These are phyloP conservation scores for Diversispora eburnea DNA, from an alignment of 192 early-diverging fungal species.

Conservation along the genomic window DNA sequence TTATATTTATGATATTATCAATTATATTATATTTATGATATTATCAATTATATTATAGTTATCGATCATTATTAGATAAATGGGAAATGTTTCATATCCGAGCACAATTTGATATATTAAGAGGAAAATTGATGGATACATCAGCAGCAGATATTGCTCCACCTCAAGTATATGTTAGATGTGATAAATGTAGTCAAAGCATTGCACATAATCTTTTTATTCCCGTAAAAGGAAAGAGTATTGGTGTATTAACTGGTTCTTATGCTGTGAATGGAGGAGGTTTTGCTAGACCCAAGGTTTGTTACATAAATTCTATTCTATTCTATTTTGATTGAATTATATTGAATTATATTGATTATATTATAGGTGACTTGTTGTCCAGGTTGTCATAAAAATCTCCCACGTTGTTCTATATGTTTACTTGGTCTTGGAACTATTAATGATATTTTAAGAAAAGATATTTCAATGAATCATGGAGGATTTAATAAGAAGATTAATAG, in stretches of 20 bases:
- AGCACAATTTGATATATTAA: conserved; percentile 87
- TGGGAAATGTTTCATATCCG: conserved; percentile 85
- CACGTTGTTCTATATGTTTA: conserved; percentile 63
- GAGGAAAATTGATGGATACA: conserved; percentile 59
- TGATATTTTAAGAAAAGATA: conserved; percentile 49
- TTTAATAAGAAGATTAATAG: background rate
- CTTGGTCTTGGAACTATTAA: conserved; percentile 63
- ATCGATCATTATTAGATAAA: conserved; percentile 80
- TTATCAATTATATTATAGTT: conserved; percentile 44
- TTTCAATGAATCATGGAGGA: conserved; percentile 27
- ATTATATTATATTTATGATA: background rate
- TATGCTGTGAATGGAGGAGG: conserved; percentile 19
- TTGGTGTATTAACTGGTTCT: conserved; percentile 26
- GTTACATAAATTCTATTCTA: background rate
- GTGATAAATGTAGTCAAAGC: conserved; percentile 79
- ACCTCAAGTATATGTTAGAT: conserved; percentile 82
- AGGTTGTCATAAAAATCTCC: conserved; percentile 59
- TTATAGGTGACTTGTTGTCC: conserved; percentile 57
- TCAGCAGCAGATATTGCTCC: conserved; percentile 53
- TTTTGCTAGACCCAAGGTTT: conserved; percentile 39
- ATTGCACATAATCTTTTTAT: conserved; percentile 49
- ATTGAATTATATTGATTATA: background rate
- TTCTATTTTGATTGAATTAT: background rate
- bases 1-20: too few species aligned
- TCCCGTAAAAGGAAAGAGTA: conserved; percentile 27